Percentiles rank a stretch among this genome's conserved stretches.
Conservation (phyloP, 352 stramenopile species). For the Pythium biforme region DNA sequence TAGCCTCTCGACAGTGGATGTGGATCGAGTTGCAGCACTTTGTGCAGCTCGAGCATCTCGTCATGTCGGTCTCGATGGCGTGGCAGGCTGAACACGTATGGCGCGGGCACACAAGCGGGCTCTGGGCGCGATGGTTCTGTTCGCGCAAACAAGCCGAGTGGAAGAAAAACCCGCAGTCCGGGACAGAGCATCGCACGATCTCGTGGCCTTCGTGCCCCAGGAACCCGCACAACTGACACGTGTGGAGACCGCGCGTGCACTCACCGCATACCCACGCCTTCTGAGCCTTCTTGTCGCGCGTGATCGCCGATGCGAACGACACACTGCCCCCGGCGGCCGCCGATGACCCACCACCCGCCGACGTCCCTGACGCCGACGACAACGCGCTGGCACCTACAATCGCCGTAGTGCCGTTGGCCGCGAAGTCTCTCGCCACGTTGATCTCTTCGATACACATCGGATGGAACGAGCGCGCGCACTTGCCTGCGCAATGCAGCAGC, state of each 20-base stretch:
- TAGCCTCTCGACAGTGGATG: slow-evolving; percentile 35
- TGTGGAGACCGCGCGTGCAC: slow-evolving; percentile 54
- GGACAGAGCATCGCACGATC: slow-evolving; percentile 46
- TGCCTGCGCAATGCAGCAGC: slow-evolving; percentile 55
- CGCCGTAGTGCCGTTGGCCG: background rate
- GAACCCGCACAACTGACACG: slow-evolving; percentile 66
- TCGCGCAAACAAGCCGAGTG: slow-evolving; percentile 41
- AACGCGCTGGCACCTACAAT: slow-evolving; percentile 10
- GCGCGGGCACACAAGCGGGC: slow-evolving; percentile 52
- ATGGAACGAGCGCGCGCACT: slow-evolving; percentile 62
- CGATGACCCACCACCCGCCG: background rate
- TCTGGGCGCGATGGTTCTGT: slow-evolving; percentile 15
- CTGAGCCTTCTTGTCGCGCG: slow-evolving; percentile 32
- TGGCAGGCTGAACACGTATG: slow-evolving; percentile 57
- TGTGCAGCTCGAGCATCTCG: slow-evolving; percentile 48
- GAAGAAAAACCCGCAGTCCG: slow-evolving; percentile 62
- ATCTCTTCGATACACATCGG: slow-evolving; percentile 57
- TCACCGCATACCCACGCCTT: slow-evolving; percentile 67
- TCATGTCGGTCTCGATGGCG: slow-evolving; percentile 48
- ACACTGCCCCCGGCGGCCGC: background rate
- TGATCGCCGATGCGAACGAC: slow-evolving; percentile 23
- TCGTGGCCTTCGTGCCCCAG: slow-evolving; percentile 58
- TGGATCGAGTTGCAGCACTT: slow-evolving; percentile 53
- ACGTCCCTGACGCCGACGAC: background rate
- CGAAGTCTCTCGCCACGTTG: slow-evolving; percentile 24